phyloP scores from a whole-genome alignment of 164 flowering plant species.

The Berberis vulgaris region DNA sequence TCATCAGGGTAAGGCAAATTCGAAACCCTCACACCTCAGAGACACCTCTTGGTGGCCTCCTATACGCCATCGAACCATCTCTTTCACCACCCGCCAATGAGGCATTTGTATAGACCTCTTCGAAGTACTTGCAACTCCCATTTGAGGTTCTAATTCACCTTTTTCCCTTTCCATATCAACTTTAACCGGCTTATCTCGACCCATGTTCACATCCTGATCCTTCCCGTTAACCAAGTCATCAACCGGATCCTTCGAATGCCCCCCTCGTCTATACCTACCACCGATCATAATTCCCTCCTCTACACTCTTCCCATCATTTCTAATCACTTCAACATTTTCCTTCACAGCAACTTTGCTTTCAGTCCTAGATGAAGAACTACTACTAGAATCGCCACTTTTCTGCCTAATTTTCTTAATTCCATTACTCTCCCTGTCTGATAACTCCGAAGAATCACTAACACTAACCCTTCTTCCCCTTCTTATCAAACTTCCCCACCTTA shows the following conservation, averaged over 20 bases:
- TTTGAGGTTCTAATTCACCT: slow-evolving; percentile 13
- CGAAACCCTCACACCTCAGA: slow-evolving; percentile 20
- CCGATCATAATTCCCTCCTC: neutral
- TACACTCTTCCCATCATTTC: slow-evolving; percentile 6
- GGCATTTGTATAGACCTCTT: slow-evolving; percentile 7
- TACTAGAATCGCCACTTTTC: slow-evolving; percentile 7
- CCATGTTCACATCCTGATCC: too few relatives aligned
- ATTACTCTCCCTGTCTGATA: slow-evolving; percentile 15
- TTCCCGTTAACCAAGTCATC: too few relatives aligned
- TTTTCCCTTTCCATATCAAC: slow-evolving; percentile 11
- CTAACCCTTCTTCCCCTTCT: neutral
- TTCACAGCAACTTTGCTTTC: slow-evolving; percentile 8
- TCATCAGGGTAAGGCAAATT: slow-evolving; percentile 23
- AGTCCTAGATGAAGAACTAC: slow-evolving; percentile 14
- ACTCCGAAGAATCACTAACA: neutral
- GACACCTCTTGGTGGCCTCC: slow-evolving; percentile 13
- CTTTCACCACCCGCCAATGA: slow-evolving; percentile 13
- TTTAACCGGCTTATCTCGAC: slow-evolving; percentile 6
- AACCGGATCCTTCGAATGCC: slow-evolving; percentile 8
- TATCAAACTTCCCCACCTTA: slow-evolving; percentile 16
- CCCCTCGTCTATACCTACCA: slow-evolving; percentile 8
- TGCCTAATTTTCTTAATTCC: slow-evolving; percentile 10
- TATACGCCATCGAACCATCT: slow-evolving; percentile 10
- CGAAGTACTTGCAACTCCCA: slow-evolving; percentile 12
- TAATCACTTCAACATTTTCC: slow-evolving; percentile 4